Base-by-base conservation (phyloP, 2,329 filamentous ascomycete genomes). In the Coniella vitis region DNA sequence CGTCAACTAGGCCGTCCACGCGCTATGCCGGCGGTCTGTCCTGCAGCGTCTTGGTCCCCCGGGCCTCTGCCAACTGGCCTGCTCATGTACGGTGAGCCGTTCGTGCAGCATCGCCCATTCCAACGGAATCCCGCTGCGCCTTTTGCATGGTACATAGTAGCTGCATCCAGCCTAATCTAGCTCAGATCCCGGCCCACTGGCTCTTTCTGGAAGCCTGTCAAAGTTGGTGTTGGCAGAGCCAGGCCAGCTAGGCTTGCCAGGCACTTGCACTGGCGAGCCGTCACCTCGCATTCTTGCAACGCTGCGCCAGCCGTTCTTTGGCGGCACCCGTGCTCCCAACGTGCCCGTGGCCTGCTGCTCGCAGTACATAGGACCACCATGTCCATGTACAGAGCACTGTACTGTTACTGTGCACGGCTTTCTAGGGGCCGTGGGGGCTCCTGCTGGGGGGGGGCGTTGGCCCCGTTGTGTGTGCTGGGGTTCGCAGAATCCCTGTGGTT, bases 151-250 rank as follows among this genome's bases (percentile, higher is more conserved):
- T n/a, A n/a, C n/a, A n/a, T 29, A 10, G 5, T 50, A 41, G 51
- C 22, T 53, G 51, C 51, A 50, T 45, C 38, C 38, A 32, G 17
- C 39, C 44, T 47, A n/a, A 53, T 40, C n/a, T 29, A 29, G 25
- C 5, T 50, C 38, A 43, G 47, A 44, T 31, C 32, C 34, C 47
- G 51, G 51, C 38, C 51, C 41, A 46, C 49, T 53, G 35, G 49
- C 47, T 48, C 29, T 42, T 49, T 50, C 51, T 41, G 51, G 51
- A 50, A 53, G 43, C 41, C 35, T 50, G 43, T 43, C 42, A 44
- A 35, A 44, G 38, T 43, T 41, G 5, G 25, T 29, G 25, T 29
- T 29, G 25, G 38, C 34, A 48, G 36, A 45, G 39, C 41, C 47
- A 49, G 20, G 45, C n/a, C n/a, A n/a, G n/a, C n/a, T n/a, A n/a